These are phyloP conservation scores for Penicillium soppii DNA, from an alignment of 495 filamentous ascomycete species.

Conservation along the genomic window DNA sequence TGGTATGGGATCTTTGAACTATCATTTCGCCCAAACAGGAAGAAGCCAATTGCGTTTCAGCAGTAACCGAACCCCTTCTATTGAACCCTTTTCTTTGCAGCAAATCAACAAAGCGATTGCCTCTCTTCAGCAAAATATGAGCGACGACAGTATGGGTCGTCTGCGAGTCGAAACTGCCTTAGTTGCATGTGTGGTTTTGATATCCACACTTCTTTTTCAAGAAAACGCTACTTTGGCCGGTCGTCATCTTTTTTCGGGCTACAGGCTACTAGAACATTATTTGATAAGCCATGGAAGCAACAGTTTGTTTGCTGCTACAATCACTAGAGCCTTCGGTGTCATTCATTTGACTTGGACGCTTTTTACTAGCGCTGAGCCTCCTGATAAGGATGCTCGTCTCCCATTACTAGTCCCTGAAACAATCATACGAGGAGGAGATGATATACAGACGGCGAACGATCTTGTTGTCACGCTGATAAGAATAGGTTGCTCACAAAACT, in stretches of 20 bases:
- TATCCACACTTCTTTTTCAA: slow-evolving; percentile 48
- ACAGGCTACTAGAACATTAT: slow-evolving; percentile 12
- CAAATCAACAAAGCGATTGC: slow-evolving; percentile 49
- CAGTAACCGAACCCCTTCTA: neutral
- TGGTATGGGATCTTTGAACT: slow-evolving; percentile 45
- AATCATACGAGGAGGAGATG: neutral
- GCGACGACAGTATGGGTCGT: slow-evolving; percentile 13
- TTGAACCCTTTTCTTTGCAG: slow-evolving; percentile 31
- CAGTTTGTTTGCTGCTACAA: neutral
- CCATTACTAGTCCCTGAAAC: neutral
- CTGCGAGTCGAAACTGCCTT: slow-evolving; percentile 18
- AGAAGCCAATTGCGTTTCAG: neutral
- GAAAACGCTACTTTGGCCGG: slow-evolving; percentile 39
- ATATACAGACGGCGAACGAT: neutral
- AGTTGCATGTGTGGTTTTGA: slow-evolving; percentile 47
- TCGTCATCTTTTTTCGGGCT: slow-evolving; percentile 12
- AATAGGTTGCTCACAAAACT: neutral
- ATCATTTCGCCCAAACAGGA: slow-evolving; percentile 1
- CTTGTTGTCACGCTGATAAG: neutral
- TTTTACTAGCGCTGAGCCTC: neutral
- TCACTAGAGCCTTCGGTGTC: neutral
- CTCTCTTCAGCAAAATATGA: slow-evolving; percentile 9
- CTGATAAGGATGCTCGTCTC: neutral
- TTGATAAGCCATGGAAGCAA: neutral
- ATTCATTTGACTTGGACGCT: neutral